phyloP scores from a whole-genome alignment of 2,329 filamentous ascomycete species.

The Onygenales sp. region DNA sequence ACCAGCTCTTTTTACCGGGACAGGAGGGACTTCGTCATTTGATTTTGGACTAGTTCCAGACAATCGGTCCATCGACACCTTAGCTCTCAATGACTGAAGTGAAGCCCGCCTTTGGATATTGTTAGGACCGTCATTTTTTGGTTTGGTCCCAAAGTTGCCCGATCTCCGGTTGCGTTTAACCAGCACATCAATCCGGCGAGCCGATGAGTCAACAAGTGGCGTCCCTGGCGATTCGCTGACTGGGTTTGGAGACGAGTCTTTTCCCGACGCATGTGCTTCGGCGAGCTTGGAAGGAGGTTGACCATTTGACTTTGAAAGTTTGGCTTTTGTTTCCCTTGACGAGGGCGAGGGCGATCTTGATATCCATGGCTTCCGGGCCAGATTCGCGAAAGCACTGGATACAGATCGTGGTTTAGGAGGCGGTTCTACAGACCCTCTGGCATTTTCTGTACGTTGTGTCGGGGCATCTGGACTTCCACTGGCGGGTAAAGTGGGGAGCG shows the following conservation, averaged over 20 bases:
- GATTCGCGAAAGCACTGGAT: constrained; percentile 40
- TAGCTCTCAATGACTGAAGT: constrained; percentile 29
- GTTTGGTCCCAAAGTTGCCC: constrained; percentile 28
- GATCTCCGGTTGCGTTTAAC: constrained; percentile 1
- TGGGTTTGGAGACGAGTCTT: neutral
- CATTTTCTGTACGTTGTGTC: constrained; percentile 18
- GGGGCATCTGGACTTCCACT: constrained; percentile 25
- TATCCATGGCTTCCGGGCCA: constrained; percentile 44
- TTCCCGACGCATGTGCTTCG: neutral
- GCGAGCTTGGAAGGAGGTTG: neutral
- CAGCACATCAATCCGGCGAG: neutral
- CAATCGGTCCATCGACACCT: constrained; percentile 39
- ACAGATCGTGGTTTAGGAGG: constrained; percentile 28
- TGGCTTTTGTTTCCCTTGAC: constrained; percentile 21
- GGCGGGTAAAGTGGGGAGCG: constrained; percentile 28
- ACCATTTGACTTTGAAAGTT: constrained; percentile 1
- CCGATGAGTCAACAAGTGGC: neutral
- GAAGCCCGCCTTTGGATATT: constrained; percentile 30
- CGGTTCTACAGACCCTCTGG: constrained; percentile 23
- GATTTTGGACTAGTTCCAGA: constrained; percentile 33
- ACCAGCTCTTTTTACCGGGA: constrained; percentile 34
- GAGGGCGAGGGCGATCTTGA: constrained; percentile 40
- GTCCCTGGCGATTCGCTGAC: neutral
- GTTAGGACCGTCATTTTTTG: constrained; percentile 22
- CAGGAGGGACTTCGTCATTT: constrained; percentile 37